Conservation (phyloP, 78 protist genomes). For the slime mould (Dictyostelium discoideum) region DNA sequence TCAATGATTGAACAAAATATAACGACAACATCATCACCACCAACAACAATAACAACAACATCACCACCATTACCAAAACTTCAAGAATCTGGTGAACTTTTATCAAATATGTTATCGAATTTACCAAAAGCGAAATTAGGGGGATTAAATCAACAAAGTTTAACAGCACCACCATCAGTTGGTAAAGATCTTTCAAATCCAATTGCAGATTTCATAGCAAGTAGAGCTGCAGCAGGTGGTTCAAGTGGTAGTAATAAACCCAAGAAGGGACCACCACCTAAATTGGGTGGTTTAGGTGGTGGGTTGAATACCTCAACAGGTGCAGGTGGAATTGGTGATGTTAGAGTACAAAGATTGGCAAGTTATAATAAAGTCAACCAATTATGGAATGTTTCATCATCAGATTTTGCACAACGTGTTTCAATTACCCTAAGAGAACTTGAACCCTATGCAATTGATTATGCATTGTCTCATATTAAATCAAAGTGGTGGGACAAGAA, state of each 20-base stretch:
- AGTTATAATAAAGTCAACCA: slow-evolving; percentile 63
- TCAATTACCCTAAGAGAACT: slow-evolving; percentile 26
- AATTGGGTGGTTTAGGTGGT: slow-evolving; percentile 2
- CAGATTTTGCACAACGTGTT: slow-evolving; percentile 48
- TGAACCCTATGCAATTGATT: slow-evolving; percentile 56
- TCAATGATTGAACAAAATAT: slow-evolving; percentile 7
- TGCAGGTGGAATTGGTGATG: background rate
- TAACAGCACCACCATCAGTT: slow-evolving; percentile 73
- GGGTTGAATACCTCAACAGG: background rate
- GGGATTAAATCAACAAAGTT: slow-evolving; percentile 11
- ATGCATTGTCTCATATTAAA: slow-evolving; percentile 25
- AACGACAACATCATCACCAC: background rate
- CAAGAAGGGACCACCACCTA: slow-evolving; percentile 51
- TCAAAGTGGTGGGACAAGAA: slow-evolving; percentile 39
- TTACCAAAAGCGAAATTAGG: slow-evolving; percentile 22
- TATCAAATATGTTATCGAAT: slow-evolving; percentile 22
- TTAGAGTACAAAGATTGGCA: slow-evolving; percentile 40
- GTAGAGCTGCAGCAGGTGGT: slow-evolving; percentile 7
- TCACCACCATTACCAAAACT: background rate
- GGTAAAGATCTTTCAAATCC: slow-evolving; percentile 61
- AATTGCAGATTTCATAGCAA: slow-evolving; percentile 61
- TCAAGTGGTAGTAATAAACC: background rate
- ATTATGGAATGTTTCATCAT: slow-evolving; percentile 17
- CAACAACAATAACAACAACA: background rate
- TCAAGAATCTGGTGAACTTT: slow-evolving; percentile 40